Evolutionary conservation across 2,329 filamentous ascomycete genomes (phyloP), one percentile per base, ranked within the genome.

Genomic region (Diplodia corticola): DNA sequence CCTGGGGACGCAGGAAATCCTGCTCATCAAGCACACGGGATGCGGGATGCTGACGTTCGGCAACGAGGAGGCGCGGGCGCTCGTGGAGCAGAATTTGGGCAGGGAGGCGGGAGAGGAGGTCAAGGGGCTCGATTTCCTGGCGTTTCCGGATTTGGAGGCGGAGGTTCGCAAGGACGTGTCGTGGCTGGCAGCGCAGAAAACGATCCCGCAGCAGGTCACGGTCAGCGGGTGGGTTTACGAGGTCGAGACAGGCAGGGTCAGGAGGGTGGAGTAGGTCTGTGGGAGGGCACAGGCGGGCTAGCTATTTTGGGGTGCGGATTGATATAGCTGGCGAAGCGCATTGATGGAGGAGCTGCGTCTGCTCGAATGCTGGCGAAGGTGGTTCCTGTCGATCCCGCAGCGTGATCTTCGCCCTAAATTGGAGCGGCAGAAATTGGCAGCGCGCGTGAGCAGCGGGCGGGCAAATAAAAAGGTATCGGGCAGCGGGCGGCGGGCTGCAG

Each of bases 181-280:
- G 54, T 86, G 86, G 69, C 73, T 95, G 69, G 86, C 28, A 24
- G 57, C 84, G 76, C 80, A 76, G 59, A 84, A 84, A 64, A 80
- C 89, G 17, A 81, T 93, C 5, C 80, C 88, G 22, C 81, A 88
- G 22, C 79, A 79, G 28, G 83, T 91, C 3, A 78, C 79, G 0
- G 82, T 93, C 53, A 90, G 85, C 5, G 91, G 91, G 0, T 94
- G 90, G 86, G 79, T 93, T 2, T 93, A 93, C 78, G 88, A 93
- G 71, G 89, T 93, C 49, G 87, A 91, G 80, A 92, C 86, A 1
- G 91, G 91, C 0, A 88, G 82, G 75, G 83, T 84, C 57, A 82
- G 79, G 69, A 80, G 78, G 64, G 78, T 88, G 54, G 79, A 73
- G 26, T 75, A 68, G 26, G 15, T n/a, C 24, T n/a, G 40, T 44